Conservation (phyloP, 202 grass and related monocot species). For the Alloteropsis angusta region DNA sequence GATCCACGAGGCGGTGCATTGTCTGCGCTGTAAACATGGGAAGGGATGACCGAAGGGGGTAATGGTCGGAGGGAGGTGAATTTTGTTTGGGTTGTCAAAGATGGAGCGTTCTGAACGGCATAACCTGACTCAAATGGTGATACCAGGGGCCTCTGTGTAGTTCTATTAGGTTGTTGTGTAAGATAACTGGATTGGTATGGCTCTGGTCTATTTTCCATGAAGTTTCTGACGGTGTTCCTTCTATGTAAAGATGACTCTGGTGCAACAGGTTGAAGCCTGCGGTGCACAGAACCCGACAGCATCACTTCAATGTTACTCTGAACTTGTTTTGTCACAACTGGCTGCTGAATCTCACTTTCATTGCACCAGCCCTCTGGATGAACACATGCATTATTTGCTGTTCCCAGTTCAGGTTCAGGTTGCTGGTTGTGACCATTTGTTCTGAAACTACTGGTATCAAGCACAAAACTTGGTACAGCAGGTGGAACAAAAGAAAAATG, state of each 20-base stretch:
- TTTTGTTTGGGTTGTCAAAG: conserved; percentile 32
- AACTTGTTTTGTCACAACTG: conserved; percentile 20
- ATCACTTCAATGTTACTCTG: conserved; percentile 27
- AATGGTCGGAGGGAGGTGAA: conserved; percentile 46
- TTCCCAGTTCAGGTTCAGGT: conserved; percentile 25
- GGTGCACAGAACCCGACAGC: conserved; percentile 25
- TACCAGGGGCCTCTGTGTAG: conserved; percentile 30
- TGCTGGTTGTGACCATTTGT: conserved; percentile 15
- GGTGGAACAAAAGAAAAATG: conserved; percentile 26
- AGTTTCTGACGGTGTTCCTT: conserved; percentile 13
- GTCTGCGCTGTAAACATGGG: conserved; percentile 21
- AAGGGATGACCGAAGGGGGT: conserved; percentile 49
- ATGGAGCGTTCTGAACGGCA: conserved; percentile 10
- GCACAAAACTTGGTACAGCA: conserved; percentile 14
- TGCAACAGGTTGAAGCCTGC: conserved; percentile 31
- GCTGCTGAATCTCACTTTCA: conserved; percentile 2
- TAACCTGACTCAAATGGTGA: conserved; percentile 28
- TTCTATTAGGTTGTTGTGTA: conserved; percentile 23
- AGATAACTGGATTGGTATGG: conserved; percentile 24
- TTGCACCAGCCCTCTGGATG: conserved; percentile 26
- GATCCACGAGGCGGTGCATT: conserved; percentile 20
- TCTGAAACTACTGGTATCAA: conserved; percentile 17
- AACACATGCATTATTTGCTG: conserved; percentile 24
- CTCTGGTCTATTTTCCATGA: conserved; percentile 21
- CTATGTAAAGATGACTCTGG: conserved; percentile 38